Conservation (phyloP, 768 basidiomycete genomes). For the Tylopilus subfusipes region DNA sequence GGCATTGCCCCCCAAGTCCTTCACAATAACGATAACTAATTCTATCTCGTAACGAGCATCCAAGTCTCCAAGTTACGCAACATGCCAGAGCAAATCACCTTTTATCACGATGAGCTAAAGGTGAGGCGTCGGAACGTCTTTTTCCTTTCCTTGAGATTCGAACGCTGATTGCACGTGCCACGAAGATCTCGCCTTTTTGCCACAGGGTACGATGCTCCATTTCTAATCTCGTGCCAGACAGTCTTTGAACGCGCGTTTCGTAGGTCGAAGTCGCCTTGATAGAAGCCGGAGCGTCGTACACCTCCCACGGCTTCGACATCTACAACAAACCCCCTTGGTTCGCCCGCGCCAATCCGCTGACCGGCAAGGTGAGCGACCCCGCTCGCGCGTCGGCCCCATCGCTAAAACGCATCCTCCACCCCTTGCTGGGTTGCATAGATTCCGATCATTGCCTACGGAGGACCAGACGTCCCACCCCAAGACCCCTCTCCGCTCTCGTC, state of each 20-base stretch:
- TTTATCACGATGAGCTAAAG: constrained; percentile 36
- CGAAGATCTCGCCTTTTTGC: constrained; percentile 53
- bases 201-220: constrained; percentile 40
- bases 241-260: background rate
- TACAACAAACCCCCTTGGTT: constrained; percentile 68
- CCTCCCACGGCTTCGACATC: constrained; percentile 53
- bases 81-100: constrained; percentile 35
- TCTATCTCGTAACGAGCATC: background rate
- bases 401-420: no score
- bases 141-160: background rate
- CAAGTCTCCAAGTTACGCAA: background rate
- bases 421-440: constrained; percentile 33
- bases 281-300: constrained; percentile 49
- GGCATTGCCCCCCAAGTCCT: background rate
- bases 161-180: background rate
- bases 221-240: background rate
- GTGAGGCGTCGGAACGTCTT: constrained; percentile 22
- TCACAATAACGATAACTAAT: background rate
- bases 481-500: constrained; percentile 53
- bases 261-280: constrained; percentile 57
- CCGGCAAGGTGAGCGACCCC: constrained; percentile 48
- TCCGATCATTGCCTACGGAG: constrained; percentile 58
- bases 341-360: constrained; percentile 54
- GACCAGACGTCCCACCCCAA: constrained; percentile 48
- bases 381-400: no score